A percentile compares a stretch with the other conserved stretches of the same genome.
phyloP scores from a whole-genome alignment of 2,329 filamentous ascomycete species.

The Cladophialophora carrionii region DNA sequence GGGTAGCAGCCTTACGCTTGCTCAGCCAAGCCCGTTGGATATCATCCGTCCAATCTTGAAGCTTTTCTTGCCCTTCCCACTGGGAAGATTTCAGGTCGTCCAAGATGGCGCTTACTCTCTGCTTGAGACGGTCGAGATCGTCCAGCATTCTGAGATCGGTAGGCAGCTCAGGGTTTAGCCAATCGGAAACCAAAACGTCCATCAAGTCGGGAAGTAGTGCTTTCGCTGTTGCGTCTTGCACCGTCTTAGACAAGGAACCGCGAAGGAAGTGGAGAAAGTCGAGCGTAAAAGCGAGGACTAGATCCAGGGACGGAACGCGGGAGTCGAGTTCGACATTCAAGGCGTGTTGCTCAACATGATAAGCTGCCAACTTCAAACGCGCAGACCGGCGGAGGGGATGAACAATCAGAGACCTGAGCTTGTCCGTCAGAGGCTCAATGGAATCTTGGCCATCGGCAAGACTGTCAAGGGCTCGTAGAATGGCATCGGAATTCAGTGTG shows the following conservation, averaged over 20 bases:
- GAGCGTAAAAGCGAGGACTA: conserved; percentile 51
- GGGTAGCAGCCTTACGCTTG: conserved; percentile 76
- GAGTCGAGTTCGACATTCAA: conserved; percentile 40
- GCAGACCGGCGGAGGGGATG: conserved; percentile 30
- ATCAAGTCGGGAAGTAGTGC: conserved; percentile 72
- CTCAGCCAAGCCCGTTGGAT: conserved; percentile 83
- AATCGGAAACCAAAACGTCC: conserved; percentile 68
- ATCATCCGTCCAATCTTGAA: conserved; percentile 79
- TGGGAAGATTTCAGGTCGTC: conserved; percentile 62
- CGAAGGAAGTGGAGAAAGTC: conserved; percentile 56
- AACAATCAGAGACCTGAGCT: conserved; percentile 29
- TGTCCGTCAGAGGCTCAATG: conserved; percentile 29
- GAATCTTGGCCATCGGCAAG: conserved; percentile 28
- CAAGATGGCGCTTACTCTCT: conserved; percentile 67
- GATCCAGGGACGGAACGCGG: conserved; percentile 40
- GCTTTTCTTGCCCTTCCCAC: conserved; percentile 64
- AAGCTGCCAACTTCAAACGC: conserved; percentile 23
- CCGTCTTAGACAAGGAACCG: conserved; percentile 53
- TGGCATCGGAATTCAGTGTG: conserved; percentile 17
- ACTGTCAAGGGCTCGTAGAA: conserved; percentile 28
- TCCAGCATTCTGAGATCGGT: conserved; percentile 71
- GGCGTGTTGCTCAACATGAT: conserved; percentile 39
- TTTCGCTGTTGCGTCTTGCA: conserved; percentile 62
- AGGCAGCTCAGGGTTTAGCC: conserved; percentile 78
- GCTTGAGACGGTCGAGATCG: conserved; percentile 71